Percentiles rank a stretch among this genome's conserved stretches.
Conservation (phyloP, 768 basidiomycete species). For the Dacryopinax primogenitus region DNA sequence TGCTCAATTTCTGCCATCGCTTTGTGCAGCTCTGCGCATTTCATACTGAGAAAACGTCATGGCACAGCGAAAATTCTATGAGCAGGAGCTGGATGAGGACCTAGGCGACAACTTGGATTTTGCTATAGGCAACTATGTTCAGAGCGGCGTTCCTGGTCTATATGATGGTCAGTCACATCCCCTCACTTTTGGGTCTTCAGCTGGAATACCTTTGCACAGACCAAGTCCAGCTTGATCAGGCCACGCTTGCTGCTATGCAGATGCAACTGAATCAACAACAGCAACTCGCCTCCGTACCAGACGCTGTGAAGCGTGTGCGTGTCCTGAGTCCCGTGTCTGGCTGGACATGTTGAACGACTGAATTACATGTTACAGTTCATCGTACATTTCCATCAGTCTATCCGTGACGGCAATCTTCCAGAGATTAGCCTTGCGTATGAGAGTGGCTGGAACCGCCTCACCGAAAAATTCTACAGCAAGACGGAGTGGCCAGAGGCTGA, state of each 20-base stretch:
- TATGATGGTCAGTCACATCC: constrained; percentile 42
- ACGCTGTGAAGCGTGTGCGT: constrained; percentile 71
- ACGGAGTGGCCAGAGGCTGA: constrained; percentile 98
- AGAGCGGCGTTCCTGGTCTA: constrained; percentile 34
- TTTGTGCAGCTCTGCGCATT: not conserved
- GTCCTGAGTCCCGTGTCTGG: constrained; percentile 23
- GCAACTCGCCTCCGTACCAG: constrained; percentile 68
- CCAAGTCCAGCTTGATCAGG: constrained; percentile 58
- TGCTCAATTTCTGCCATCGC: not conserved
- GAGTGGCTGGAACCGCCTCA: constrained; percentile 92
- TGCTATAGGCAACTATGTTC: constrained; percentile 56
- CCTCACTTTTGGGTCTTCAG: not conserved
- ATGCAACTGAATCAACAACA: constrained; percentile 69
- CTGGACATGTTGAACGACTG: constrained; percentile 11
- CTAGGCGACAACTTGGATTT: constrained; percentile 55
- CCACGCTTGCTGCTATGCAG: constrained; percentile 57
- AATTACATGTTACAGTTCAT: constrained; percentile 52
- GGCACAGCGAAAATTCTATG: constrained; percentile 21
- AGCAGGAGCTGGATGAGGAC: constrained; percentile 68
- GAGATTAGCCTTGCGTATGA: constrained; percentile 92
- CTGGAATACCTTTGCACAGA: constrained; percentile 17
- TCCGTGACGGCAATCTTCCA: constrained; percentile 76
- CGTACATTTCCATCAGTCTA: constrained; percentile 86
- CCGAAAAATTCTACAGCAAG: constrained; percentile 88
- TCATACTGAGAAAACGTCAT: not conserved